Evolutionary conservation across 1,139 yeast species (phyloP).

Genomic region (Sugiyamaella sp.): DNA sequence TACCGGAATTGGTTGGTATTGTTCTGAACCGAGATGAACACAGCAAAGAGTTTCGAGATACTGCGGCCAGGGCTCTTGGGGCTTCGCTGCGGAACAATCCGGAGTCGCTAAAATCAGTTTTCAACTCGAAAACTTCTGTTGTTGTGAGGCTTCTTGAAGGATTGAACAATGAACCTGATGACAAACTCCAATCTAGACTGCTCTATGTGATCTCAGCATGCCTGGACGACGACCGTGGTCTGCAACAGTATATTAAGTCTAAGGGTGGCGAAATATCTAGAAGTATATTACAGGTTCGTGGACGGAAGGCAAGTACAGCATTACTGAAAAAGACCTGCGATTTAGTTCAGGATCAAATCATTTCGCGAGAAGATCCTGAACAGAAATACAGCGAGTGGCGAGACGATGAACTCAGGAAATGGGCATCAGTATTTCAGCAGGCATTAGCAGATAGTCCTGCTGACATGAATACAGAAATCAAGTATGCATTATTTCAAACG

Average conservation of each 20-base stretch:
- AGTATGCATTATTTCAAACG: slow-evolving; percentile 32
- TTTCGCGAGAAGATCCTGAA: slow-evolving; percentile 4
- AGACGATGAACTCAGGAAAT: slow-evolving; percentile 25
- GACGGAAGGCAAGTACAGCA: not conserved
- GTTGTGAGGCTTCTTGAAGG: slow-evolving; percentile 26
- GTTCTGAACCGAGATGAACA: slow-evolving; percentile 28
- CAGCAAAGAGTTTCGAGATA: slow-evolving; percentile 33
- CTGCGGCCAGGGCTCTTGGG: slow-evolving; percentile 42
- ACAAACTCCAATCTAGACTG: slow-evolving; percentile 32
- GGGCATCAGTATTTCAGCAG: slow-evolving; percentile 30
- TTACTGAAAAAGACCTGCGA: slow-evolving; percentile 16
- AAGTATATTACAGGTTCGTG: slow-evolving; percentile 20
- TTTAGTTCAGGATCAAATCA: slow-evolving; percentile 22
- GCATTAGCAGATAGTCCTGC: slow-evolving; percentile 19
- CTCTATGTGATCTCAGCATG: slow-evolving; percentile 40
- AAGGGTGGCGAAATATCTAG: slow-evolving; percentile 34
- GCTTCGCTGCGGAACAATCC: slow-evolving; percentile 68
- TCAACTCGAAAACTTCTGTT: slow-evolving; percentile 21
- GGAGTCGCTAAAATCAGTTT: slow-evolving; percentile 52
- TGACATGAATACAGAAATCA: slow-evolving; percentile 17
- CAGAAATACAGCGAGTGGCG: slow-evolving; percentile 23
- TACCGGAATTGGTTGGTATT: slow-evolving; percentile 35
- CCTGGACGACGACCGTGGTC: slow-evolving; percentile 28
- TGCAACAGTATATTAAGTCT: slow-evolving; percentile 25
- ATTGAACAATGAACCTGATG: slow-evolving; percentile 26